These are phyloP conservation scores for Craspedostauros australis DNA, from an alignment of 108 stramenopile genomes.

Conservation along the genomic window DNA sequence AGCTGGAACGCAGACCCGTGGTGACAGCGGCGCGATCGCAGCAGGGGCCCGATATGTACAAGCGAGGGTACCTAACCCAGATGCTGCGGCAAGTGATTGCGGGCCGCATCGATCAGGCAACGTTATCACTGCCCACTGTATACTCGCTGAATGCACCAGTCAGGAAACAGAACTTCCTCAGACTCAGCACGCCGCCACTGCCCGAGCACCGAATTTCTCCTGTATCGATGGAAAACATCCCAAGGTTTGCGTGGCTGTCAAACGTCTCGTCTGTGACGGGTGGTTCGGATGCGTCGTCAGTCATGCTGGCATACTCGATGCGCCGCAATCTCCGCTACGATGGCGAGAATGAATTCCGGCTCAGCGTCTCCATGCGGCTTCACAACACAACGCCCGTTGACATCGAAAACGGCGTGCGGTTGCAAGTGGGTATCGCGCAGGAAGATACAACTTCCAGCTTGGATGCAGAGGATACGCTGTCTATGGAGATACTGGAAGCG, in stretches of 20 bases:
- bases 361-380: constrained; percentile 30
- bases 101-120: constrained; percentile 18
- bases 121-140: constrained; percentile 23
- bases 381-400: constrained; percentile 39
- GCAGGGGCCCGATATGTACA: constrained; percentile 12
- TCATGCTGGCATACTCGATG: constrained; percentile 23
- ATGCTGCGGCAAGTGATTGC: constrained; percentile 33
- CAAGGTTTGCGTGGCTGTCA: constrained; percentile 22
- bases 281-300: constrained; percentile 38
- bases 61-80: constrained; percentile 31
- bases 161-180: constrained; percentile 32
- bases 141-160: constrained; percentile 4
- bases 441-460: constrained; percentile 35
- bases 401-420: constrained; percentile 31
- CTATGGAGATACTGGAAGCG: constrained; percentile 21
- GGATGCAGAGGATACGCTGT: constrained; percentile 28
- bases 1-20: constrained; percentile 13
- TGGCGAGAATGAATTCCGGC: constrained; percentile 39
- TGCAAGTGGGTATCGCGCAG: constrained; percentile 45
- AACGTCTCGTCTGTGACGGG: constrained; percentile 15
- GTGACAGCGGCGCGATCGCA: constrained; percentile 9
- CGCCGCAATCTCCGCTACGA: constrained; percentile 32
- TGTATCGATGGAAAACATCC: neutral
- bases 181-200: constrained; percentile 25
- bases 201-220: constrained; percentile 13